phyloP scores from a whole-genome alignment of 768 basidiomycete genomes.

The Pulveroboletus sp. region DNA sequence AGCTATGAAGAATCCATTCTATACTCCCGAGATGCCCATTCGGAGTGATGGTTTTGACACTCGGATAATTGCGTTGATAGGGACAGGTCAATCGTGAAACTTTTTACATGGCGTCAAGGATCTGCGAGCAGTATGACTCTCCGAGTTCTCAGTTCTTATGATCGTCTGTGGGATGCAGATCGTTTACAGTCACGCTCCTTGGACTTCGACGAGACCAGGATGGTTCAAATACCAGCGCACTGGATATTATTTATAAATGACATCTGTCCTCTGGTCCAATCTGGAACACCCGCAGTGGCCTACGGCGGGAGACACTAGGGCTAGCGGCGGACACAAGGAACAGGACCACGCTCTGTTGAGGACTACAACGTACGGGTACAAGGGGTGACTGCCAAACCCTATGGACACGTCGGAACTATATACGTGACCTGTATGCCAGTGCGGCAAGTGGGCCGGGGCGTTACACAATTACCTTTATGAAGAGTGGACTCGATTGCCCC shows the following conservation, averaged over 20 bases:
- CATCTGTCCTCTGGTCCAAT: background rate
- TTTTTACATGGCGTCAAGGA: background rate
- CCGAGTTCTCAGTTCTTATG: background rate
- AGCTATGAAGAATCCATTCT: constrained; percentile 99
- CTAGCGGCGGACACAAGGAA: too few relatives aligned
- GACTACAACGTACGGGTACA: too few relatives aligned
- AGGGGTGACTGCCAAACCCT: too few relatives aligned
- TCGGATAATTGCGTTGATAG: constrained; percentile 58
- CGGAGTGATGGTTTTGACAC: constrained; percentile 85
- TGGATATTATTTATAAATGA: background rate
- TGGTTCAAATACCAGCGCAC: background rate
- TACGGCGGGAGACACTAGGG: too few relatives aligned
- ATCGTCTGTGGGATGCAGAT: background rate
- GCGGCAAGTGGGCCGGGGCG: too few relatives aligned
- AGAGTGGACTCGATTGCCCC: background rate
- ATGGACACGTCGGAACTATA: too few relatives aligned
- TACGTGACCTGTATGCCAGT: too few relatives aligned
- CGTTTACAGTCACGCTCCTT: background rate
- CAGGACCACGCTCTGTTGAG: too few relatives aligned
- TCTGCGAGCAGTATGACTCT: background rate
- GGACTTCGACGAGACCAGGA: background rate
- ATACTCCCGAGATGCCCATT: constrained; percentile 99
- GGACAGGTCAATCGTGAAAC: constrained; percentile 30
- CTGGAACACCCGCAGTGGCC: too few relatives aligned
- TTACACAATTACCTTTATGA: too few relatives aligned